Percentiles rank a stretch among this genome's conserved stretches.
Evolutionary conservation across 345 rosid genomes (phyloP).

Genomic region (Eucalyptus regnans): DNA sequence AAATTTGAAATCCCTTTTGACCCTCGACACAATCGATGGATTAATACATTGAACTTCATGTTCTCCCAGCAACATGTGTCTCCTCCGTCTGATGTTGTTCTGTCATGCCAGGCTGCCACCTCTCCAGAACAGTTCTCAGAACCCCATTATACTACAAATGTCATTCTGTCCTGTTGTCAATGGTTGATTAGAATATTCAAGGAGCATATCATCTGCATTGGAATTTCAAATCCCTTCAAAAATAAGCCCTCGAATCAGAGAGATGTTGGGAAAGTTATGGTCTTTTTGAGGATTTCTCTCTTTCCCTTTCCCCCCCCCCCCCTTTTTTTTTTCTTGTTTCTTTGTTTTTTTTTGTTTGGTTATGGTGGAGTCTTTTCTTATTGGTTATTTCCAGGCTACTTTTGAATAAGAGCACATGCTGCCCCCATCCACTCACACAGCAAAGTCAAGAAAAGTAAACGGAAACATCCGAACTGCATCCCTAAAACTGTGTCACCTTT

Average conservation of each 20-base stretch:
- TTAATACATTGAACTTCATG: neutral
- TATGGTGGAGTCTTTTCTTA: neutral
- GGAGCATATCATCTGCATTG: neutral
- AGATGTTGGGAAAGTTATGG: neutral
- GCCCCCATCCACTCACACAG: neutral
- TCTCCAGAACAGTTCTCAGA: neutral
- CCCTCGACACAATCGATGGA: neutral
- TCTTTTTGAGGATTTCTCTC: neutral
- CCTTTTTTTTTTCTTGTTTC: neutral
- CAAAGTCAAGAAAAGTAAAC: neutral
- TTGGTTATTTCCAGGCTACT: neutral
- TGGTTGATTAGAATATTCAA: neutral
- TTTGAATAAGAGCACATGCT: neutral
- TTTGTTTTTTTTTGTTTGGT: neutral
- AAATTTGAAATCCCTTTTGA: neutral
- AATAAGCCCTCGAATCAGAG: neutral
- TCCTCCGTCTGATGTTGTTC: neutral
- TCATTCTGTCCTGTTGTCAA: neutral
- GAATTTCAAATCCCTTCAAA: neutral
- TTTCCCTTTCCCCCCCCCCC: rapidly evolving
- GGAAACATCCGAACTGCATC: neutral
- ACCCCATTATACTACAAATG: neutral
- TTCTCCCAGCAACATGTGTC: neutral
- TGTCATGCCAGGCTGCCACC: neutral
- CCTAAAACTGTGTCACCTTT: neutral